Conservation (phyloP, 1,284 basidiomycete genomes). For the Heterobasidion irregulare region DNA sequence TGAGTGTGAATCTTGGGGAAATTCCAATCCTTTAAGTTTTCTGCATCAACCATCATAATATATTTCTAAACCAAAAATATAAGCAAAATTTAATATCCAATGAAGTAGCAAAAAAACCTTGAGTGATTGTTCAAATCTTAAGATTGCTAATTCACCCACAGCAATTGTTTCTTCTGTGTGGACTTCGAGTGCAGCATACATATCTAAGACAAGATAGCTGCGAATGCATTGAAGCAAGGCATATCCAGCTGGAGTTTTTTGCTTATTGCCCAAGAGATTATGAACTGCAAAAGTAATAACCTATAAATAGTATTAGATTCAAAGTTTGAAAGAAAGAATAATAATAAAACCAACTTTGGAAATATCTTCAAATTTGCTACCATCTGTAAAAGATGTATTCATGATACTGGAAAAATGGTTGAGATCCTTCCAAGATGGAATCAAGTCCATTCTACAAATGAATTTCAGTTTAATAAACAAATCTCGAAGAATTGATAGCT, state of each 20-base stretch:
- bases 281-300: constrained; percentile 24
- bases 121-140: constrained; percentile 13
- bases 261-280: constrained; percentile 14
- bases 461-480: too few species aligned
- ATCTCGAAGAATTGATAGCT: too few species aligned
- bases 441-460: too few species aligned
- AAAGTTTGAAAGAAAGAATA: too few species aligned
- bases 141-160: constrained; percentile 14
- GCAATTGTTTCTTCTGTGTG: constrained; percentile 23
- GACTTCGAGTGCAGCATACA: constrained; percentile 20
- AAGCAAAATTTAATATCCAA: neutral
- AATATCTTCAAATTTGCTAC: constrained; percentile 19
- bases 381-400: constrained; percentile 25
- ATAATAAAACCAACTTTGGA: constrained; percentile 8
- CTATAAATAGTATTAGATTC: too few species aligned
- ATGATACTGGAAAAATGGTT: constrained; percentile 26
- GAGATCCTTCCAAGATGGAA: constrained; percentile 20
- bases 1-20: constrained; percentile 16
- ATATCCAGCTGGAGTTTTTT: constrained; percentile 7
- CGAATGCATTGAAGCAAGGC: constrained; percentile 19
- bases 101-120: constrained; percentile 10
- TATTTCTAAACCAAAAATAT: neutral
- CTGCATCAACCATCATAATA: neutral
- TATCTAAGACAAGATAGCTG: constrained; percentile 21
- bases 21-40: constrained; percentile 14